A percentile compares a stretch with the other conserved stretches of the same genome.
Evolutionary conservation across 495 filamentous ascomycete genomes (phyloP).

Genomic region (Penicillium verhagenii): DNA sequence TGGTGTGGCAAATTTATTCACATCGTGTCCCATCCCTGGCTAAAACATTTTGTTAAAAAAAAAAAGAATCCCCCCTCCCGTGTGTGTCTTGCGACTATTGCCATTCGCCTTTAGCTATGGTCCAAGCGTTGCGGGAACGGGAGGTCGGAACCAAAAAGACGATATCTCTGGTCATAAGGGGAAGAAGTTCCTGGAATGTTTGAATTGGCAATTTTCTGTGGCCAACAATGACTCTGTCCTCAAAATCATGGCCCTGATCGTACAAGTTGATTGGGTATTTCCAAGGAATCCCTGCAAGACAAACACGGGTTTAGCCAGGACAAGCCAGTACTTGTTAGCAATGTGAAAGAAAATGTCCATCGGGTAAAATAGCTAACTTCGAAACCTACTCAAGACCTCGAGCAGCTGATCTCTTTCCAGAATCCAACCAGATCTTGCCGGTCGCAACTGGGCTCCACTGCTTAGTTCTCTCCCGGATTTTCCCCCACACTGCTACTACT

Average conservation of each 20-base stretch:
- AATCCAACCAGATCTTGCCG: not conserved
- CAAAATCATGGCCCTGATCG: not conserved
- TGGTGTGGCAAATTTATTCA: not conserved
- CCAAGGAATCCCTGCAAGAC: no score
- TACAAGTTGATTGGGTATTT: not conserved
- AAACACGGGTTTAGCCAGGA: no score
- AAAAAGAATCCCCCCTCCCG: no score
- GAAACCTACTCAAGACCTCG: not conserved
- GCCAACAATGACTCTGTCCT: not conserved
- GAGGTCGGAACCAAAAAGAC: not conserved
- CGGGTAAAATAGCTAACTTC: not conserved
- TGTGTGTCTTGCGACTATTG: not conserved
- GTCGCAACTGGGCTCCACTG: not conserved
- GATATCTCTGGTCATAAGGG: not conserved
- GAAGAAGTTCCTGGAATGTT: not conserved
- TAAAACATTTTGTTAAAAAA: no score
- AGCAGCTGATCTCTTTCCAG: not conserved
- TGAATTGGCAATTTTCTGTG: not conserved
- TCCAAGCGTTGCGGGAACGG: slow-evolving; percentile 4
- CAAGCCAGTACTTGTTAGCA: not conserved
- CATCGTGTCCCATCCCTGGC: not conserved
- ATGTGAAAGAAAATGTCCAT: not conserved
- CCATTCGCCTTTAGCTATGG: slow-evolving; percentile 1
- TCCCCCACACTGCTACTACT: slow-evolving; percentile 3
- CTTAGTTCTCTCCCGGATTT: not conserved